A percentile compares a stretch with the other conserved stretches of the same genome.
Conservation (phyloP, 495 filamentous ascomycete species). For the Physcia stellaris region DNA sequence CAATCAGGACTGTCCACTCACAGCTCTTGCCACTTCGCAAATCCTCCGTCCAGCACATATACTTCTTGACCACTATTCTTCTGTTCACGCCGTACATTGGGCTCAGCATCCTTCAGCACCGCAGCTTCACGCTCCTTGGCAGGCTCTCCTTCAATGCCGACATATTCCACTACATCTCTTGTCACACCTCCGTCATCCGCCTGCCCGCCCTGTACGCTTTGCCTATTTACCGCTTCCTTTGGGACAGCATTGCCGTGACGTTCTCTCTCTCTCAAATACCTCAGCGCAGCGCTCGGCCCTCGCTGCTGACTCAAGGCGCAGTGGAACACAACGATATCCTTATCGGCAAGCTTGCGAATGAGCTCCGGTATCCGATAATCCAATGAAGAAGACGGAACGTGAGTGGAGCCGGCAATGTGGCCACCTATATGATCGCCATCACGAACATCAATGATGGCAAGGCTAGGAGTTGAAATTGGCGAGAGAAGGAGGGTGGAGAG, state of each 20-base stretch:
- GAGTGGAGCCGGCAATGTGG: constrained; percentile 61
- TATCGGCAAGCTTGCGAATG: constrained; percentile 60
- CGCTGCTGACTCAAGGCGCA: constrained; percentile 89
- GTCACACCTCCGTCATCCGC: constrained; percentile 7
- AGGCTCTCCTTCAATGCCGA: constrained; percentile 15
- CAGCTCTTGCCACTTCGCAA: constrained; percentile 82
- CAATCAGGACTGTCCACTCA: constrained; percentile 26
- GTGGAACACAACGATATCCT: constrained; percentile 82
- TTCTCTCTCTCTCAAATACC: constrained; percentile 55
- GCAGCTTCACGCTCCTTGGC: constrained; percentile 5
- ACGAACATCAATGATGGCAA: constrained; percentile 81
- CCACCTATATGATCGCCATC: constrained; percentile 89
- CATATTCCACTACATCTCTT: constrained; percentile 16
- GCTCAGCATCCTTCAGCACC: background rate
- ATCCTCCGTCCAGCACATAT: constrained; percentile 71
- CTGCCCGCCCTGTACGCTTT: constrained; percentile 3
- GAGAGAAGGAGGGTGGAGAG: constrained; percentile 38
- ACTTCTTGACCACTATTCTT: constrained; percentile 48
- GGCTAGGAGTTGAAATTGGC: constrained; percentile 21
- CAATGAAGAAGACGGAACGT: constrained; percentile 60
- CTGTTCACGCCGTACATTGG: constrained; percentile 15
- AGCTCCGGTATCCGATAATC: constrained; percentile 70
- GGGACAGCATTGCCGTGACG: constrained; percentile 25
- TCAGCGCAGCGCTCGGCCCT: constrained; percentile 54
- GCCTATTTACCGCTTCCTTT: constrained; percentile 2